These are phyloP conservation scores for Colletotrichum zoysiae DNA, from an alignment of 2,329 filamentous ascomycete species.

Conservation along the genomic window DNA sequence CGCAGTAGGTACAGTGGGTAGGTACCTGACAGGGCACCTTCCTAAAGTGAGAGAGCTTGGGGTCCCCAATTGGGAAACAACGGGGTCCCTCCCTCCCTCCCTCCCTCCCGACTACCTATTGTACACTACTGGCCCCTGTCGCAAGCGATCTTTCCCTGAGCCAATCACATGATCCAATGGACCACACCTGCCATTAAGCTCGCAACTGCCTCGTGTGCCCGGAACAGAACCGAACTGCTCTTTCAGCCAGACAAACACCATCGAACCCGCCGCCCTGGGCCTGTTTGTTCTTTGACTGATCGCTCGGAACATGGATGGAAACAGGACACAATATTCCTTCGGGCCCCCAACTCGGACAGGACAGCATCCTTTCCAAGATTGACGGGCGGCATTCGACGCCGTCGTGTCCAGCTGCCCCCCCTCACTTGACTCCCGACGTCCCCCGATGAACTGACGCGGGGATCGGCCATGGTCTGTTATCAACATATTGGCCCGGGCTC, in stretches of 20 bases:
- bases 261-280: neutral
- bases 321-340: neutral
- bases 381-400: neutral
- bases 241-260: conserved; percentile 2
- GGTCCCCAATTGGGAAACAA: conserved; percentile 35
- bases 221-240: conserved; percentile 19
- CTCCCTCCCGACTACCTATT: conserved; percentile 39
- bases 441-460: neutral
- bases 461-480: neutral
- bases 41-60: conserved; percentile 3
- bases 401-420: neutral
- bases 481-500: neutral
- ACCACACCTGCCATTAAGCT: conserved; percentile 36
- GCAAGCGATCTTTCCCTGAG: neutral
- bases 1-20: too few species aligned
- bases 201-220: conserved; percentile 37
- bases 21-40: neutral
- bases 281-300: conserved; percentile 17
- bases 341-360: conserved; percentile 1
- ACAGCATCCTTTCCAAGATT: neutral
- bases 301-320: conserved; percentile 9
- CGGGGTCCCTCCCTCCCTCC: conserved; percentile 34
- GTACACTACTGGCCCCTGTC: conserved; percentile 20
- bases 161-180: conserved; percentile 33
- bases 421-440: neutral